phyloP scores from a whole-genome alignment of 306 rosid genomes.

The Inga leiocalycina region DNA sequence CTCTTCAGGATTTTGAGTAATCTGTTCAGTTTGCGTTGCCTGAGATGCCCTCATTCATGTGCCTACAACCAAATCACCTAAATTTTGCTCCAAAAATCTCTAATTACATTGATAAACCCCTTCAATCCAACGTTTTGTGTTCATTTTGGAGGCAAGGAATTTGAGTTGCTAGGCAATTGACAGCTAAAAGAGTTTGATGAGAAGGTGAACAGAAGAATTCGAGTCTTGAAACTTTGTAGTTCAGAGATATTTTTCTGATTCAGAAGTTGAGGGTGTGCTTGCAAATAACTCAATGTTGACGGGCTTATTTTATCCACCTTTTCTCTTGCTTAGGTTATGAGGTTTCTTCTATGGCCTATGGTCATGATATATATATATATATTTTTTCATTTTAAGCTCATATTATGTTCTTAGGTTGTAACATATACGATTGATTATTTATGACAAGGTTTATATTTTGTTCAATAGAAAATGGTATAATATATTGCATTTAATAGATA shows the following conservation, averaged over 20 bases:
- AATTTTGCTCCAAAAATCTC: not conserved
- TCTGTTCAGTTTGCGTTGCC: not conserved
- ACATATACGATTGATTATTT: constrained; percentile 23
- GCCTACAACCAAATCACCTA: not conserved
- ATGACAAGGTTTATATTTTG: constrained; percentile 31
- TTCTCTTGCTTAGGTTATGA: not conserved
- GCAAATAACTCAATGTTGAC: not conserved
- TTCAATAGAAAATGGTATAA: not conserved
- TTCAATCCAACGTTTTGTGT: not conserved
- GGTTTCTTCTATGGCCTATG: constrained; percentile 34
- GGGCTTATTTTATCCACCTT: not conserved
- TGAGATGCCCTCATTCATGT: not conserved
- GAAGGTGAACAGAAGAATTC: not conserved
- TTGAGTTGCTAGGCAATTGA: not conserved
- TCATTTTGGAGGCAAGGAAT: not conserved
- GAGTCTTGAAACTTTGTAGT: not conserved
- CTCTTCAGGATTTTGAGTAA: not conserved
- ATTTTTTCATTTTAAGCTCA: not conserved
- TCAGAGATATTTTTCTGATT: not conserved
- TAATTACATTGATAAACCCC: not conserved
- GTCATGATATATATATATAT: not conserved
- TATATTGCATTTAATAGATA: not conserved
- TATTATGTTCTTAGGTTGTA: constrained; percentile 15
- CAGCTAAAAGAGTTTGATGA: not conserved
- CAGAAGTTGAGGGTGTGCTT: not conserved